Percentiles rank a stretch among this genome's conserved stretches.
Evolutionary conservation across 2,329 filamentous ascomycete species (phyloP).

Genomic region (Hymenoscyphus fraxineus): DNA sequence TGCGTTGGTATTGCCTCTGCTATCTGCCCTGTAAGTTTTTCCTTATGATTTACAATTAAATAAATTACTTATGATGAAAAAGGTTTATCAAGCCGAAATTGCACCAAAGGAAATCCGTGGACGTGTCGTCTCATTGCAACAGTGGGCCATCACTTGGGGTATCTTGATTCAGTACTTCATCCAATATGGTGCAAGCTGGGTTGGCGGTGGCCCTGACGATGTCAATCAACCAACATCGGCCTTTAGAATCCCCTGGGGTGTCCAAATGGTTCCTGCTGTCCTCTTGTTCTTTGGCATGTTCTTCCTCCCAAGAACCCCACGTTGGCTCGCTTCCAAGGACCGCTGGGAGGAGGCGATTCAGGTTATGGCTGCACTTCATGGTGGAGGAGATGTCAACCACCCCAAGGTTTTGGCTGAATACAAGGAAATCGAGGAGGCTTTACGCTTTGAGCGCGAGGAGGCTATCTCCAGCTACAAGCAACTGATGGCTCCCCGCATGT

Average conservation of each 20-base stretch:
- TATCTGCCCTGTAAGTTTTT: slow-evolving; percentile 47
- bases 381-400: slow-evolving; percentile 50
- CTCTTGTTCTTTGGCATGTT: slow-evolving; percentile 53
- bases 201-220: slow-evolving; percentile 49
- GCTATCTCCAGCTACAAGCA: slow-evolving; percentile 68
- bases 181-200: slow-evolving; percentile 58
- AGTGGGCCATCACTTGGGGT: slow-evolving; percentile 70
- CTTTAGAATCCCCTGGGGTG: slow-evolving; percentile 59
- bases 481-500: slow-evolving; percentile 66
- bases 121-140: slow-evolving; percentile 60
- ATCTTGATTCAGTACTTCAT: slow-evolving; percentile 66
- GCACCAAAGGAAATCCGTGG: slow-evolving; percentile 56
- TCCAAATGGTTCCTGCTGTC: slow-evolving; percentile 54
- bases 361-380: slow-evolving; percentile 57
- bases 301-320: slow-evolving; percentile 61
- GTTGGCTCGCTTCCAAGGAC: slow-evolving; percentile 67
- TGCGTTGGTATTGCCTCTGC: slow-evolving; percentile 69
- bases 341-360: slow-evolving; percentile 62
- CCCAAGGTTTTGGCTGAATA: slow-evolving; percentile 61
- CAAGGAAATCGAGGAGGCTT: slow-evolving; percentile 66
- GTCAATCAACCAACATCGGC: slow-evolving; percentile 48
- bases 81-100: slow-evolving; percentile 63
- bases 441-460: slow-evolving; percentile 69
- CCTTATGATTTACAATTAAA: background rate
- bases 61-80: background rate